phyloP scores from a whole-genome alignment of 208 protist genomes.

The Acanthamoeba castellanii region DNA sequence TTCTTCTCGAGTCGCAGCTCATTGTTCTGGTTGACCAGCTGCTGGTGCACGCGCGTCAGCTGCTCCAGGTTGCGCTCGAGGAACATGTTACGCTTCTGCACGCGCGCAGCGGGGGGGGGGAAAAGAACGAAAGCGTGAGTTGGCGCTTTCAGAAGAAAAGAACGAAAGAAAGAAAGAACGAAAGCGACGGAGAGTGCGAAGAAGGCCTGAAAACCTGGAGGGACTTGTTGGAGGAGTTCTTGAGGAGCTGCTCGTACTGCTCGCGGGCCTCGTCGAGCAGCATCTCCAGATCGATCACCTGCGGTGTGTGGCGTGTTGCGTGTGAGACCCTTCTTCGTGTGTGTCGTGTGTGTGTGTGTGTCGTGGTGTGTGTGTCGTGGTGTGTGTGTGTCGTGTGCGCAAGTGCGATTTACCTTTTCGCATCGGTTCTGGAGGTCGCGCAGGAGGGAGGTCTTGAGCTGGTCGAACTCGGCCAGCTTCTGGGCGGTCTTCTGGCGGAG shows the following conservation, averaged over 20 bases:
- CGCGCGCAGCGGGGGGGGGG: no score
- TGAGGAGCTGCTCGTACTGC: constrained; percentile 72
- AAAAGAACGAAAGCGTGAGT: no score
- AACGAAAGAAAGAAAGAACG: no score
- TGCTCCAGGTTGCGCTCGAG: constrained; percentile 67
- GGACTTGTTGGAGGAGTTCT: constrained; percentile 71
- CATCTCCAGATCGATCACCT: constrained; percentile 71
- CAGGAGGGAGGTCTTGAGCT: constrained; percentile 59
- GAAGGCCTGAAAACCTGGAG: not conserved
- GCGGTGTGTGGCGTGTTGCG: no score
- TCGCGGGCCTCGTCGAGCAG: constrained; percentile 57
- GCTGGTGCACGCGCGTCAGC: constrained; percentile 60
- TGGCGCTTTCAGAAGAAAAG: no score
- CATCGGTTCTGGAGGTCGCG: constrained; percentile 68
- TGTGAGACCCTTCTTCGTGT: no score
- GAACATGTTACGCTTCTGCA: constrained; percentile 70
- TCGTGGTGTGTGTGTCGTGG: not conserved
- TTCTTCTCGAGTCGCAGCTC: constrained; percentile 51
- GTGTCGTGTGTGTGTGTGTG: not conserved
- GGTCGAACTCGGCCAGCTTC: constrained; percentile 51
- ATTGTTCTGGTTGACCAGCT: constrained; percentile 71
- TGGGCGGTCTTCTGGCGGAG: constrained; percentile 50
- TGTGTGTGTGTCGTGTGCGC: not conserved
- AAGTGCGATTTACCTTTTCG: constrained; percentile 22
- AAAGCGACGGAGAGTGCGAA: no score